These are phyloP conservation scores for Dentipellis sp. DNA, from an alignment of 768 basidiomycete genomes.

Conservation along the genomic window DNA sequence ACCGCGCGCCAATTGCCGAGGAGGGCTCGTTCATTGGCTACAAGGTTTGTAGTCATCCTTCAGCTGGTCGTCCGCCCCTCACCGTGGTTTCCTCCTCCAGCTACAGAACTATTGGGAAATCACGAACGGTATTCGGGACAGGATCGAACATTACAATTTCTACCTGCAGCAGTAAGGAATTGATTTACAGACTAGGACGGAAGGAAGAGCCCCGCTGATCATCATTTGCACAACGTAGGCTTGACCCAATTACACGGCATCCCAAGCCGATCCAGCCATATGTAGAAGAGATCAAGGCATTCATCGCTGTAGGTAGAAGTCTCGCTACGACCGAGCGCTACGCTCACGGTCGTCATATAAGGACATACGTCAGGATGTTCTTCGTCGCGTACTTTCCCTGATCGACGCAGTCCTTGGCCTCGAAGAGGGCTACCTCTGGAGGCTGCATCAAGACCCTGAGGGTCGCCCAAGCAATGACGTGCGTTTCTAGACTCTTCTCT, in stretches of 20 bases:
- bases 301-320: constrained; percentile 12
- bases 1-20: constrained; percentile 24
- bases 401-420: constrained; percentile 24
- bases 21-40: constrained; percentile 27
- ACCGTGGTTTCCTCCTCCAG: not conserved
- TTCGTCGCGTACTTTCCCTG: constrained; percentile 20
- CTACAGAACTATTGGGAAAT: constrained; percentile 10
- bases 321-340: not conserved
- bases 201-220: too few relatives aligned
- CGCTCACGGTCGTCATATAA: not conserved
- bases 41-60: constrained; percentile 17
- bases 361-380: constrained; percentile 22
- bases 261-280: constrained; percentile 23
- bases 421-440: constrained; percentile 24
- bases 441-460: constrained; percentile 20
- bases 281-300: constrained; percentile 23
- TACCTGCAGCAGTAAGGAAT: constrained; percentile 13
- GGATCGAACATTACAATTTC: too few relatives aligned
- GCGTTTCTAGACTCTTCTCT: not conserved
- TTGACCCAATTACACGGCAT: constrained; percentile 23
- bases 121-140: constrained; percentile 13
- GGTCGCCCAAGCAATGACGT: constrained; percentile 21
- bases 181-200: not conserved
- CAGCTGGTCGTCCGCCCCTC: not conserved
- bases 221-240: constrained; percentile 10